These are phyloP conservation scores for Wickerhamomyces sp. DNA, from an alignment of 1,139 yeast species.

Conservation along the genomic window DNA sequence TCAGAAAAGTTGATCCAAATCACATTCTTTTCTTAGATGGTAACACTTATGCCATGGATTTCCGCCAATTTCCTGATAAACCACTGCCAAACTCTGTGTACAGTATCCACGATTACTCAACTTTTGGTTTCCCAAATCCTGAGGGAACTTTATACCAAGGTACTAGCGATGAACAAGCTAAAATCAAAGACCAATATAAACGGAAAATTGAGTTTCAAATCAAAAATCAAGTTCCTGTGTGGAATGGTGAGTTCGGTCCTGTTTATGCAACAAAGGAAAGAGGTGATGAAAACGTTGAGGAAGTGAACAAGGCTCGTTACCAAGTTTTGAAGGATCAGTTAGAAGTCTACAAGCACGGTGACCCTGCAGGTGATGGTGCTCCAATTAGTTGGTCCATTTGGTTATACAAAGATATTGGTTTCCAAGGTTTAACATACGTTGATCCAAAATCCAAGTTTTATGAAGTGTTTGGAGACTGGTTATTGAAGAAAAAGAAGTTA, in stretches of 20 bases:
- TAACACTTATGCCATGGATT: conserved; percentile 21
- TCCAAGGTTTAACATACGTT: conserved; percentile 19
- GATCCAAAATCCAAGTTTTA: conserved; percentile 21
- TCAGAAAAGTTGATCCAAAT: conserved; percentile 19
- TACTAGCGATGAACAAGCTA: conserved; percentile 11
- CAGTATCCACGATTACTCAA: conserved; percentile 18
- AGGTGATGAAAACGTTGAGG: conserved; percentile 15
- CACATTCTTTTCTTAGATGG: conserved; percentile 21
- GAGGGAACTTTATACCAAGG: conserved; percentile 7
- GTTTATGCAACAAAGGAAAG: conserved; percentile 21
- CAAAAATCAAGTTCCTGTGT: conserved; percentile 18
- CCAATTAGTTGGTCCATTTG: conserved; percentile 23
- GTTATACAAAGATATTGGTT: conserved; percentile 22
- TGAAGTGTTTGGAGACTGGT: conserved; percentile 15
- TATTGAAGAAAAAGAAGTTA: conserved; percentile 16
- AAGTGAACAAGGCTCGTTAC: conserved; percentile 15
- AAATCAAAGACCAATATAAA: conserved; percentile 14
- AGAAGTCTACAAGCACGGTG: conserved; percentile 19
- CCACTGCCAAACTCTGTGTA: conserved; percentile 18
- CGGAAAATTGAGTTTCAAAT: conserved; percentile 17
- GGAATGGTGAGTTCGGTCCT: conserved; percentile 24
- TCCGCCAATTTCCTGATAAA: conserved; percentile 17
- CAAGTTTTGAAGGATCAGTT: conserved; percentile 18
- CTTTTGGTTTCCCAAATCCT: conserved; percentile 18
- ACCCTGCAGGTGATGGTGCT: conserved; percentile 20